Evolutionary conservation across 768 basidiomycete genomes (phyloP), one percentile per base, ranked within the genome.

Genomic region (Termitomyces sp.): DNA sequence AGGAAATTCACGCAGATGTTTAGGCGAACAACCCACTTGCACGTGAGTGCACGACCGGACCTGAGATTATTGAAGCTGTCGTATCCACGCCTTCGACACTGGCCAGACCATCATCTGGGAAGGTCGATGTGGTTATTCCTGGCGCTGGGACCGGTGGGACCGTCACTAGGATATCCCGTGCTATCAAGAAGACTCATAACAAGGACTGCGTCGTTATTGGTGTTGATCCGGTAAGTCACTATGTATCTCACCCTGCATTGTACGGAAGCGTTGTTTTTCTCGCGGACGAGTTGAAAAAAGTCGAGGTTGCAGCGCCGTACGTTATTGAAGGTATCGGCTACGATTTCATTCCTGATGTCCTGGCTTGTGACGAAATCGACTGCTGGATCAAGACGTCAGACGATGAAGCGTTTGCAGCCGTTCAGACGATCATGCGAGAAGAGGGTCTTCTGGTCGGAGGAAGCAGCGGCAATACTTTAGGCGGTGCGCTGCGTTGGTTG

Each of bases 71-170:
- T 55, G 82, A 87, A 7, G 88, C 90, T 12, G 79, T 94, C 14
- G 73, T 73, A 5, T 80, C 83, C 1, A 89, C 86, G 1, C 87
- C 83, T 9, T 84, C 86, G 24, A 86, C 83, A 0, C 63, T 72
- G 6, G 68, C 69, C 14, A 77, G 70, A 50, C 85, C 83, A 0
- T 91, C 89, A 0, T 87, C 86, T 33, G 78, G 80, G 51, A 87
- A 88, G 68, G 84, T 98, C 24, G 88, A 95, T 67, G 87, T 85
- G 2, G 74, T 98, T 51, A 71, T 97, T 22, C 91, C 87, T 8
- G 86, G 92, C 3, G 92, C 95, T 10, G 97, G 97, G 14, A 99
- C 97, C 2, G 96, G 97, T 14, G 96, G 96, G 12, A 98, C 96
- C 0, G 75, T 99, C 60, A 92, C 91, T n/a, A 96, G 96, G 2